Conservation (phyloP, 176 grass and related monocot genomes). For the Lolium multiflorum region DNA sequence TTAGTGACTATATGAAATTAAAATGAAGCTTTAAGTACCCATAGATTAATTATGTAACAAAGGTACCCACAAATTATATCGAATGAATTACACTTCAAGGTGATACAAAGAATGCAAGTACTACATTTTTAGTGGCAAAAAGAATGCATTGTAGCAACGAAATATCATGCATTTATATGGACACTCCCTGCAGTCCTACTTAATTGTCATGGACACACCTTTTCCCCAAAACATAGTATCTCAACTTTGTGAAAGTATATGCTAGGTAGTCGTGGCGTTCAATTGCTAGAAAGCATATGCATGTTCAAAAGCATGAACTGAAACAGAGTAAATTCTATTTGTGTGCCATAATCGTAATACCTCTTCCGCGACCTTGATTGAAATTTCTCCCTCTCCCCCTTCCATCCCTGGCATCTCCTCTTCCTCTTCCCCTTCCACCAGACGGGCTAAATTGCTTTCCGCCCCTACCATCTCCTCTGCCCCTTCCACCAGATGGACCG, state of each 20-base stretch:
- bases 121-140: conserved; percentile 28
- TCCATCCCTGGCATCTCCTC: conserved; percentile 43
- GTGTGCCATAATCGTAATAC: conserved; percentile 31
- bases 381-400: conserved; percentile 49
- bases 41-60: no score
- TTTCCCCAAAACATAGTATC: neutral
- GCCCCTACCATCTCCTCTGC: conserved; percentile 42
- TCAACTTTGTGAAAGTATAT: conserved; percentile 1
- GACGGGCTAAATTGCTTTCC: conserved; percentile 46
- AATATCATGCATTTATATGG: conserved; percentile 7
- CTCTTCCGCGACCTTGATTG: conserved; percentile 58
- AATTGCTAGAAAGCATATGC: conserved; percentile 9
- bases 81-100: conserved; percentile 13
- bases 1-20: neutral
- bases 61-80: neutral
- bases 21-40: conserved; percentile 17
- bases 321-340: neutral
- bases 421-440: conserved; percentile 57
- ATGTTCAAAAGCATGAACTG: conserved; percentile 37
- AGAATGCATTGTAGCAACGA: neutral
- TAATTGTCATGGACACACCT: neutral
- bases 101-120: neutral
- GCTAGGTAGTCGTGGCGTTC: neutral
- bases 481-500: conserved; percentile 53
- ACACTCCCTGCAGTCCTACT: neutral